A percentile compares a stretch with the other conserved stretches of the same genome.
Evolutionary conservation across 2,329 filamentous ascomycete genomes (phyloP).

Genomic region (Fusarium xylarioides): DNA sequence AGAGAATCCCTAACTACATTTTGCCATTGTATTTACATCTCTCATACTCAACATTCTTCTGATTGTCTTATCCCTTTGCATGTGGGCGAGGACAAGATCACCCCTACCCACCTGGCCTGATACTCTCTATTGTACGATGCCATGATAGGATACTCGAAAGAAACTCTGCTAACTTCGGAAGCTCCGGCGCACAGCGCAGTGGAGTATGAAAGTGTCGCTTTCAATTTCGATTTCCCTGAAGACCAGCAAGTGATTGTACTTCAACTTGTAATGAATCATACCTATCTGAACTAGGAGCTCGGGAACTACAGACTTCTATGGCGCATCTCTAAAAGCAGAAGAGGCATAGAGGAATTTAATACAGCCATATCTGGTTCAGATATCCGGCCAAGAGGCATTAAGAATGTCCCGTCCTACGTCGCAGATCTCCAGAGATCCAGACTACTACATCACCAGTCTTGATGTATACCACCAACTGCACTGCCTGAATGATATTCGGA

Average conservation of each 20-base stretch:
- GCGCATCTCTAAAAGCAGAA: not conserved
- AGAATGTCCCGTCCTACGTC: not conserved
- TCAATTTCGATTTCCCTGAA: not conserved
- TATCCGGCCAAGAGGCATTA: not conserved
- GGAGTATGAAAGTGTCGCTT: not conserved
- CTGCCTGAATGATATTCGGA: slow-evolving; percentile 1
- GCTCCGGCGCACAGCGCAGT: not conserved
- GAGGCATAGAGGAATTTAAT: not conserved
- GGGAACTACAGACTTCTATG: not conserved
- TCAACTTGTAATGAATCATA: fast-evolving
- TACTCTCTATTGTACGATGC: not conserved
- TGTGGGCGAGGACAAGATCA: not conserved
- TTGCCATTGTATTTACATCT: not conserved
- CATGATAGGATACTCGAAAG: fast-evolving
- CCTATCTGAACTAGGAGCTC: not conserved
- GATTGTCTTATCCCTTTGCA: not conserved
- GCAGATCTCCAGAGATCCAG: not conserved
- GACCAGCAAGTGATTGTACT: not conserved
- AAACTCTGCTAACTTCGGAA: not conserved
- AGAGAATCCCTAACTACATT: not conserved
- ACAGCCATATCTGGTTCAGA: not conserved
- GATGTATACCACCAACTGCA: slow-evolving; percentile 3
- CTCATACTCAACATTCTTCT: not conserved
- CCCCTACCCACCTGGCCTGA: not conserved
- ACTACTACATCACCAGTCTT: slow-evolving; percentile 1